A percentile compares a stretch with the other conserved stretches of the same genome.
Evolutionary conservation across 129 eudicot genomes (phyloP).

Genomic region (Flaveria sonorensis): DNA sequence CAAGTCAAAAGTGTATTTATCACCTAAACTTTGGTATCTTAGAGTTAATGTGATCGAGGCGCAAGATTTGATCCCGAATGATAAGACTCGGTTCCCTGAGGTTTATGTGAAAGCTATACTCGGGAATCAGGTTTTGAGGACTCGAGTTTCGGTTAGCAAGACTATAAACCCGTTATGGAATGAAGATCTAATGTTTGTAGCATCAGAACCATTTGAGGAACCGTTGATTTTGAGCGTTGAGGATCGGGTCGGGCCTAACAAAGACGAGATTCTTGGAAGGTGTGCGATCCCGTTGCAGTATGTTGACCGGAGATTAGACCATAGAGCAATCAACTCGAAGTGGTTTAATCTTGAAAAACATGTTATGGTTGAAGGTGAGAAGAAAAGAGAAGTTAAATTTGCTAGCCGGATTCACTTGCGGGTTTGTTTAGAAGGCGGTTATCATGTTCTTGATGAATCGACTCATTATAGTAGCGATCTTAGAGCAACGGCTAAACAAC

Average conservation of each 20-base stretch:
- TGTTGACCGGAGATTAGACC: conserved; percentile 49
- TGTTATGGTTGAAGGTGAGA: conserved; percentile 36
- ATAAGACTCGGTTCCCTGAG: conserved; percentile 48
- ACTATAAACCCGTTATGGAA: conserved; percentile 50
- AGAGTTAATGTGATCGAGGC: conserved; percentile 57
- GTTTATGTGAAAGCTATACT: conserved; percentile 50
- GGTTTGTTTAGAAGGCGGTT: conserved; percentile 56
- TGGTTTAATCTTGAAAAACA: conserved; percentile 60
- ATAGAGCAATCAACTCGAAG: conserved; percentile 35
- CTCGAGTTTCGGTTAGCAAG: conserved; percentile 42
- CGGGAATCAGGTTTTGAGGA: conserved; percentile 49
- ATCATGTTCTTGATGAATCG: conserved; percentile 54
- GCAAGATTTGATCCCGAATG: conserved; percentile 39
- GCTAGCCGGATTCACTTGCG: conserved; percentile 49
- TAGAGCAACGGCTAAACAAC: conserved; percentile 46
- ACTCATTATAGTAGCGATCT: conserved; percentile 57
- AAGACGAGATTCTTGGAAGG: conserved; percentile 50
- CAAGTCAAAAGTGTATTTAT: conserved; percentile 51
- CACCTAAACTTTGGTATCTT: conserved; percentile 59
- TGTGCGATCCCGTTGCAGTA: conserved; percentile 50
- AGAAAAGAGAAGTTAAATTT: conserved; percentile 19
- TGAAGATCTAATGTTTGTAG: conserved; percentile 40
- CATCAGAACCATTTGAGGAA: conserved; percentile 49
- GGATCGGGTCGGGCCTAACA: conserved; percentile 45
- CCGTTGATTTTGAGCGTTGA: conserved; percentile 51